Conservation (phyloP, 2,329 filamentous ascomycete species). For the Orbilia javanica region DNA sequence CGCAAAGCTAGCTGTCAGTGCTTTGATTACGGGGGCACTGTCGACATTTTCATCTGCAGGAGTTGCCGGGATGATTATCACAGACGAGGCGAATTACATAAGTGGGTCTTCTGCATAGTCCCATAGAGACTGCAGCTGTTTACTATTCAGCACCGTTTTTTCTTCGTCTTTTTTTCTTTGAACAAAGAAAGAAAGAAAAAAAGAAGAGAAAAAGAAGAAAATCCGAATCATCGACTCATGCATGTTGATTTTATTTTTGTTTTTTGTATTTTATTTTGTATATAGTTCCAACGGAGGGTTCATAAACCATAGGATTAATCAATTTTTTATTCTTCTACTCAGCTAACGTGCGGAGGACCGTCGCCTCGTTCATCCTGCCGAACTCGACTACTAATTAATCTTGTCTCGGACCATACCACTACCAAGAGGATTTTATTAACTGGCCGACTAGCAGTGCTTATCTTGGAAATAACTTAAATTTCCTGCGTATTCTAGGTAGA, state of each 20-base stretch:
- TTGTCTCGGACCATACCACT: too few relatives aligned
- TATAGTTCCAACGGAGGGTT: not conserved
- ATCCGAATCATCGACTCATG: not conserved
- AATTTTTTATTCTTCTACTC: not conserved
- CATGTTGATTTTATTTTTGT: not conserved
- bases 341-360: too few relatives aligned
- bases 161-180: too few relatives aligned
- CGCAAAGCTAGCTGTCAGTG: slow-evolving; percentile 67
- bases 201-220: too few relatives aligned
- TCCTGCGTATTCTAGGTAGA: not conserved
- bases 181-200: too few relatives aligned
- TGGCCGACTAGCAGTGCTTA: too few relatives aligned
- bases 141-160: not conserved
- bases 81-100: slow-evolving; percentile 61
- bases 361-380: too few relatives aligned
- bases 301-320: not conserved
- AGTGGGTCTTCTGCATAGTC: slow-evolving; percentile 6
- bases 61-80: slow-evolving; percentile 67
- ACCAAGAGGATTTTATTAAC: too few relatives aligned
- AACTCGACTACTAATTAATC: too few relatives aligned
- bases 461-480: not conserved
- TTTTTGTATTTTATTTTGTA: not conserved
- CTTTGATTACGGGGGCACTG: slow-evolving; percentile 68
- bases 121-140: not conserved
- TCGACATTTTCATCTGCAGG: slow-evolving; percentile 68